Evolutionary conservation across 169 alveolate genomes (phyloP), one percentile per base, ranked within the genome.

Genomic region (Plasmodium vinckei): DNA sequence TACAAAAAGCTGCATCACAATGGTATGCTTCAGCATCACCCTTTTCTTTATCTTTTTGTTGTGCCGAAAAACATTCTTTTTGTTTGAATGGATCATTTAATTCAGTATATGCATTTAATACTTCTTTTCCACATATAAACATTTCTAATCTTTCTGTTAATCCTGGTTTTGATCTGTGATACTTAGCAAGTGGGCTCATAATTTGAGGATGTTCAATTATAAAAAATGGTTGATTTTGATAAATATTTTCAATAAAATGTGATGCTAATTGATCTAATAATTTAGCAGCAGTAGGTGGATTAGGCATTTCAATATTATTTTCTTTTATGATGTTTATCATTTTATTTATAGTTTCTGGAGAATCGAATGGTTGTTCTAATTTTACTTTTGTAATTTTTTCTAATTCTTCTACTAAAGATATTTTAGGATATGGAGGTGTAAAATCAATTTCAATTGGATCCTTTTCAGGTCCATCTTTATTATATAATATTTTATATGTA

Each of bases 151-250:
- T 95, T 95, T 98, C 99, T 49, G 99, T 96, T 69, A 98, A 91
- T 33, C 96, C 97, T 13, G 97, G 96, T 87, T 95, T 95, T 13
- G 94, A 67, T 91, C 99, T 94, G 88, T 97, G 98, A 98, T 98
- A 98, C 95, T 99, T 99, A 53, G 99, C 99, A 67, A 98, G 96
- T 9, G 99, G 99, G 71, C 99, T 95, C 99, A 98, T 98, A 79
- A 98, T 95, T 96, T 98, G 98, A 39, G 99, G 99, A 79, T 98
- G 99, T 87, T 99, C 99, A 54, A 96, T 97, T 73, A 98, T 95
- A 95, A 97, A 97, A 7, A 98, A 95, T 1, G 99, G 99, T 69
- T 82, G 51, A 88, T 94, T 87, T 63, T 91, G 87, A 93, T 98
- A 96, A 87, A 95, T 94, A 84, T 94, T 96, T 96, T 98, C 99